Evolutionary conservation across 2,329 filamentous ascomycete species (phyloP), one percentile per base, ranked within the genome.

Genomic region (Teratosphaeria gauchensis): DNA sequence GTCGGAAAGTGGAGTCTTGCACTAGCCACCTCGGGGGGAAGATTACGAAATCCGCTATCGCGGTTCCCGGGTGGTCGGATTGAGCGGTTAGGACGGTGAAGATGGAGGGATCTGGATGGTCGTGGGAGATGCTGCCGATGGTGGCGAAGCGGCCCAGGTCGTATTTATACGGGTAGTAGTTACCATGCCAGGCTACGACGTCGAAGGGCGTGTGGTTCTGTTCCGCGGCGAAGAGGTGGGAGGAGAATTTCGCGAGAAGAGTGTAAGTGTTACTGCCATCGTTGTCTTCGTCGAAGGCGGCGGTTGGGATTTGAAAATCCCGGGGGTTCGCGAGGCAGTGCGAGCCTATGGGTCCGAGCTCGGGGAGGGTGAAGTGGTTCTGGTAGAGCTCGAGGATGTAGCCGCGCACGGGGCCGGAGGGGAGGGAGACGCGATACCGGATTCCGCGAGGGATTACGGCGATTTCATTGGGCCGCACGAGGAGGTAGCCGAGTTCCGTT

Each of bases 11-110:
- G 68, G 86, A 79, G 65, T 87, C 84, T 1, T 80, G 82, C 0
- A 87, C 84, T 35, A 88, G 80, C 86, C 86, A 89, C 55, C 86
- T 80, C 1, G 86, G 85, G 9, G 85, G 85, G 74, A 89, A 88
- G 71, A 88, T 84, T 66, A 88, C 84, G 65, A 89, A 88, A 74
- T 89, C 86, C 6, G 84, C 85, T 2, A 87, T 74, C 0, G 82
- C 78, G 0, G 81, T 81, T 8, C 79, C 79, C 4, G 78, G 73
- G n/a, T 75, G 74, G 58, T 77, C 74, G 4, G 83, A 83, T 30
- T 80, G 83, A 1, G 84, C 84, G 1, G 86, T 83, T 28, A 88
- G 77, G 4, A 89, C 86, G 0, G 84, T 84, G 72, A 82, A 87
- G 64, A 88, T 82, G 9, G 79, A 82, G 0, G 85, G 85, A 63